Evolutionary conservation across 768 basidiomycete species (phyloP), one percentile per base, ranked within the genome.

Genomic region (Suillus decipiens): DNA sequence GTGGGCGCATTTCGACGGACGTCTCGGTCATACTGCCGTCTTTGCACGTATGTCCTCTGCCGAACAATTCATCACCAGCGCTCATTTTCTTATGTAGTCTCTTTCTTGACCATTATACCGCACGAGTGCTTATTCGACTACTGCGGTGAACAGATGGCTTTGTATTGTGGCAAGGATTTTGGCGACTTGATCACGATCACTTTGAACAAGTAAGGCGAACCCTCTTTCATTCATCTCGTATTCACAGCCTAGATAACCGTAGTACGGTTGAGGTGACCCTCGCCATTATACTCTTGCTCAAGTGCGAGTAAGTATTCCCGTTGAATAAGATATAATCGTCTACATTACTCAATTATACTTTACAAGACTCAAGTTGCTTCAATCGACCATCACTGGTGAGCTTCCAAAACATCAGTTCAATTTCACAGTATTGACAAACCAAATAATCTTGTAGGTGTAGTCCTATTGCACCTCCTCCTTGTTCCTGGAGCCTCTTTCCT

Each of bases 191-290:
- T 90, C 24, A 75, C 82, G 14, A 79, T 89, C 43, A 86, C 88
- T 0, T 71, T 89, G 45, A 87, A 87, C 74, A 90, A 90, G 88
- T 88, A 59, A 50, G 81, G 63, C 54, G 28, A 17, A 17, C 69
- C 48, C 2, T 34, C n/a, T n/a, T 34, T 64, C 47, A 22, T 37
- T 6, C n/a, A 5, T 39, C 19, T 28, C 39, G 15, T 57, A 19
- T 54, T 10, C 12, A 33, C 12, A n/a, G 10, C 15, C 41, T 57
- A 60, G 45, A 39, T 60, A 53, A 54, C 55, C 47, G 19, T 31
- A 90, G 89, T 69, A 77, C 84, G 9, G 88, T 92, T 1, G 90
- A 92, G 74, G 89, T 84, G 0, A 87, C 88, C 0, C 76, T 92
- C 6, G 88, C 88, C 0, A 86, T 91, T 58, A 83, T 90, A 61